A percentile compares a stretch with the other conserved stretches of the same genome.
These are phyloP conservation scores for Fusarium decemcellulare DNA, from an alignment of 2,329 filamentous ascomycete genomes.

Conservation along the genomic window DNA sequence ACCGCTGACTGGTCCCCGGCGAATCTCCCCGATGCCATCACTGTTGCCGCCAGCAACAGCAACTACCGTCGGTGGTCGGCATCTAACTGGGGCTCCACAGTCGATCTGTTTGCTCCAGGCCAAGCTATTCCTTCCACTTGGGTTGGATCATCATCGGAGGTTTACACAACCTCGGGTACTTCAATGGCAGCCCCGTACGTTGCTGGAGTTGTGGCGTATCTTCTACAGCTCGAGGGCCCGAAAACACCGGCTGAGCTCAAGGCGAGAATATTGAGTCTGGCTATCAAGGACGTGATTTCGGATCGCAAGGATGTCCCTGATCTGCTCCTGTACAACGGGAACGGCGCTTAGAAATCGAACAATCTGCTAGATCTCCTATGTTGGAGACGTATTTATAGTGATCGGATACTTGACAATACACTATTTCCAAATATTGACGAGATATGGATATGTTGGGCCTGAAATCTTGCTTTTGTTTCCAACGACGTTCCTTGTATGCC, in stretches of 20 bases:
- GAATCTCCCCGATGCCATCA: constrained; percentile 40
- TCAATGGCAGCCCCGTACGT: constrained; percentile 41
- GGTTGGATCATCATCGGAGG: background rate
- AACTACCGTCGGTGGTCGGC: constrained; percentile 53
- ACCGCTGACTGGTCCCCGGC: constrained; percentile 22
- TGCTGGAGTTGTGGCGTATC: constrained; percentile 39
- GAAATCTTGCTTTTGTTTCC: too few species aligned
- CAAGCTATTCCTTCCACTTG: constrained; percentile 46
- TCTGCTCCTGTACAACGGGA: constrained; percentile 35
- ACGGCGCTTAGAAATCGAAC: constrained; percentile 5
- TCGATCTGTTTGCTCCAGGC: constrained; percentile 25
- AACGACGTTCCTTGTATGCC: too few species aligned
- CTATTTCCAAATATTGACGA: too few species aligned
- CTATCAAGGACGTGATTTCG: constrained; percentile 18
- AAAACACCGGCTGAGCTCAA: constrained; percentile 13
- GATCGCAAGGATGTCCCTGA: constrained; percentile 29
- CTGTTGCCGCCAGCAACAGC: constrained; percentile 47
- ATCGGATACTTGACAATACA: too few species aligned
- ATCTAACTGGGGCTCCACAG: constrained; percentile 59
- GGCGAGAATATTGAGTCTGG: constrained; percentile 23
- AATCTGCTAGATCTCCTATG: too few species aligned
- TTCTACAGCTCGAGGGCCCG: constrained; percentile 36
- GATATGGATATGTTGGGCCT: too few species aligned
- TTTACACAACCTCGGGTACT: constrained; percentile 20
- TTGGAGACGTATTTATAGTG: too few species aligned